phyloP scores from a whole-genome alignment of 2,329 filamentous ascomycete species.

The Xylariaceae sp. region DNA sequence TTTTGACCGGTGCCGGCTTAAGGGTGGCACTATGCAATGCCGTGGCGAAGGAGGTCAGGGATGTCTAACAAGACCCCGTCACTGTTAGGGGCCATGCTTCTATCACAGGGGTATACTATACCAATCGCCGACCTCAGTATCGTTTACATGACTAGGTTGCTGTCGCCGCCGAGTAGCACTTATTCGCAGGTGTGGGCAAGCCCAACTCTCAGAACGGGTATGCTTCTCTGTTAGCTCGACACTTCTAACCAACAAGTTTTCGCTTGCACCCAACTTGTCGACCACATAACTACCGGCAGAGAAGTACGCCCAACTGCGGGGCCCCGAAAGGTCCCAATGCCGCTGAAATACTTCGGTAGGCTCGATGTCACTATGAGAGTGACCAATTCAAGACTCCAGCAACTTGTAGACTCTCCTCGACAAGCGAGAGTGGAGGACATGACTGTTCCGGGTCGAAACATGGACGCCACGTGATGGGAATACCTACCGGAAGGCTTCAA shows the following conservation, averaged over 20 bases:
- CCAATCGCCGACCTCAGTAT: background rate
- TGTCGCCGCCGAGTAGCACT: background rate
- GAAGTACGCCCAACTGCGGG: background rate
- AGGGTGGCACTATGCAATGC: conserved; percentile 75
- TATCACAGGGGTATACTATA: background rate
- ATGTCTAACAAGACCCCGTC: conserved; percentile 25
- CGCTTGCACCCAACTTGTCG: background rate
- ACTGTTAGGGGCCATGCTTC: background rate
- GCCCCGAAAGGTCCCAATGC: background rate
- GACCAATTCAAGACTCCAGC: background rate
- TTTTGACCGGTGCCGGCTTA: conserved; percentile 77
- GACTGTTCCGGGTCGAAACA: background rate
- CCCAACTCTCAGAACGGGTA: background rate
- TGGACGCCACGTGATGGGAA: conserved; percentile 4
- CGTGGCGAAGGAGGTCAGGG: conserved; percentile 47
- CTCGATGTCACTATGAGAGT: background rate
- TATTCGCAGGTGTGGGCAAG: background rate
- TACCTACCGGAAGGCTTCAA: conserved; percentile 3
- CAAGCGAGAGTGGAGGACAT: background rate
- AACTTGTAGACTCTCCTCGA: background rate
- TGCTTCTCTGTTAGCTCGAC: background rate
- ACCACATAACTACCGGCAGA: background rate
- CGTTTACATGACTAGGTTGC: background rate
- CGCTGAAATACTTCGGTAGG: background rate
- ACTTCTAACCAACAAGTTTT: background rate